Evolutionary conservation across 805 yeast genomes (phyloP).

Genomic region (Schizosaccharomyces lindneri): DNA sequence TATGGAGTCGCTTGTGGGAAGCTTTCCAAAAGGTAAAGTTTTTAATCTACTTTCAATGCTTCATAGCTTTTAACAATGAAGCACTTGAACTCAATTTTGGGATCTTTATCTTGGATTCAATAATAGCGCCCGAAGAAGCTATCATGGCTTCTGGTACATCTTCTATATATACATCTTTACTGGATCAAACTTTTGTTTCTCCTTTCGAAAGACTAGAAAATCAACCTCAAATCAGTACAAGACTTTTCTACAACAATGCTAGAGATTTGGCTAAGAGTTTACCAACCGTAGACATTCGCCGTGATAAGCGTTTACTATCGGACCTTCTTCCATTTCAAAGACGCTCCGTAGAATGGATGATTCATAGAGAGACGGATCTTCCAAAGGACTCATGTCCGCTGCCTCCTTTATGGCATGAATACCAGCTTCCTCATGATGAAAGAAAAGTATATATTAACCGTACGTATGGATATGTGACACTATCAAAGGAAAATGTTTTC

Average conservation of each 20-base stretch:
- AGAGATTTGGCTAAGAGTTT: background rate
- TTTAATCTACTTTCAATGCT: too few species aligned
- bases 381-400: background rate
- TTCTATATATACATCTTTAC: background rate
- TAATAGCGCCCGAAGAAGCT: background rate
- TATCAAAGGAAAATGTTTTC: background rate
- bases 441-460: background rate
- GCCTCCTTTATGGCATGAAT: background rate
- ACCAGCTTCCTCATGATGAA: background rate
- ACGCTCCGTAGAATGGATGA: slow-evolving; percentile 1
- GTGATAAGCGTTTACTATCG: background rate
- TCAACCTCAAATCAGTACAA: background rate
- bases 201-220: background rate
- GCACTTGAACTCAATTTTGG: background rate
- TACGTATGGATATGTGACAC: slow-evolving; percentile 1
- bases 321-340: background rate
- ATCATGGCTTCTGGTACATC: background rate
- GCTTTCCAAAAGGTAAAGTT: too few species aligned
- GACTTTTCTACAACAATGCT: background rate
- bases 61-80: too few species aligned
- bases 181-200: background rate
- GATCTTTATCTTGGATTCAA: background rate
- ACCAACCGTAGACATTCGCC: slow-evolving; percentile 2
- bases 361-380: background rate
- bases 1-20: too few species aligned